Percentiles rank a stretch among this genome's conserved stretches.
Conservation (phyloP, 768 basidiomycete genomes). For the Daedaleopsis sinensis region DNA sequence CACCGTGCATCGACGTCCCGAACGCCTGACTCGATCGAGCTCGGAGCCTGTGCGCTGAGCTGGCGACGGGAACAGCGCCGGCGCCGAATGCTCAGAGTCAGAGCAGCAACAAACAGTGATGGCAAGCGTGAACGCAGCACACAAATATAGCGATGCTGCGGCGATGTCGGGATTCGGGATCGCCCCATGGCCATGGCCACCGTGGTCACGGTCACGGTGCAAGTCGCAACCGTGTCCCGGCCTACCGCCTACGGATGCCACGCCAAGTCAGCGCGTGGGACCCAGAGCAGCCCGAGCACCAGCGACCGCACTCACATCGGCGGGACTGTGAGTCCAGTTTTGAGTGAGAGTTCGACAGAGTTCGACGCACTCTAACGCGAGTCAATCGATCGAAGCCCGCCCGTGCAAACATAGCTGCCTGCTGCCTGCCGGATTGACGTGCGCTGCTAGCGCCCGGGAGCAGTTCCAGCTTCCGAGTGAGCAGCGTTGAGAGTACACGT, state of each 20-base stretch:
- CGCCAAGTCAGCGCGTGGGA: slow-evolving; percentile 1
- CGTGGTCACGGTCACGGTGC: too few species aligned
- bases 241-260: not conserved
- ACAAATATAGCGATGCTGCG: too few species aligned
- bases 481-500: not conserved
- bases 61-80: too few species aligned
- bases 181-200: too few species aligned
- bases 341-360: not conserved
- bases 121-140: too few species aligned
- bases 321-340: not conserved
- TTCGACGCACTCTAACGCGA: too few species aligned
- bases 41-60: too few species aligned
- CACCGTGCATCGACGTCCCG: too few species aligned
- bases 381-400: not conserved
- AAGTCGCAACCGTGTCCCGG: not conserved
- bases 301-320: not conserved
- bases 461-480: not conserved
- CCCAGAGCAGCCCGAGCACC: not conserved
- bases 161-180: too few species aligned
- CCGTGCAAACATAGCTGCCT: not conserved
- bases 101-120: too few species aligned
- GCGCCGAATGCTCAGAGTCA: too few species aligned
- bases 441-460: not conserved
- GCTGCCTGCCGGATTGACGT: not conserved
- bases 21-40: too few species aligned